Evolutionary conservation across 2,329 filamentous ascomycete genomes (phyloP).

Genomic region (Fusarium nanum): DNA sequence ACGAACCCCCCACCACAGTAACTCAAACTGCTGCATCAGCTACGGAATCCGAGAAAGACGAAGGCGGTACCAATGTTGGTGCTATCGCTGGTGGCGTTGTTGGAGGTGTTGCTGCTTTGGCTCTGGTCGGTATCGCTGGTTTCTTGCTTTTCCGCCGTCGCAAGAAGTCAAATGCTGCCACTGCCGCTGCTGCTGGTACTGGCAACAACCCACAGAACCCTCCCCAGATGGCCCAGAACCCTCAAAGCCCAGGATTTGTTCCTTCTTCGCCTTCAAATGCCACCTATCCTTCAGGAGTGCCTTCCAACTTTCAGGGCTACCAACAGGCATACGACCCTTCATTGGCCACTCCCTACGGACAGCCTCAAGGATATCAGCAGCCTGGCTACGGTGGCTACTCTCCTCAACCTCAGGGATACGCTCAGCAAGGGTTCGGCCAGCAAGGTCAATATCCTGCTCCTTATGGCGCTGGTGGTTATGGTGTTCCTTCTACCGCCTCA

Average conservation of each 20-base stretch:
- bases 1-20: slow-evolving; percentile 10
- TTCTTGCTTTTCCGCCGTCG: slow-evolving; percentile 57
- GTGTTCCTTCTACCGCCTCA: slow-evolving; percentile 35
- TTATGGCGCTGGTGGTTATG: slow-evolving; percentile 39
- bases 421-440: slow-evolving; percentile 40
- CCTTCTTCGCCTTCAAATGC: slow-evolving; percentile 41
- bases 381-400: slow-evolving; percentile 41
- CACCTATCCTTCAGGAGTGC: slow-evolving; percentile 47
- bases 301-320: slow-evolving; percentile 41
- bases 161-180: slow-evolving; percentile 48
- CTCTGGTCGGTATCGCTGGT: slow-evolving; percentile 53
- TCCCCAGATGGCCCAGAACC: slow-evolving; percentile 36
- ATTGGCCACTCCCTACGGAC: slow-evolving; percentile 38
- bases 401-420: slow-evolving; percentile 34
- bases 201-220: slow-evolving; percentile 23
- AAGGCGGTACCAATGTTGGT: slow-evolving; percentile 49
- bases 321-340: slow-evolving; percentile 46
- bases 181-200: slow-evolving; percentile 24
- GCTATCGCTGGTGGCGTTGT: slow-evolving; percentile 61
- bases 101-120: slow-evolving; percentile 58
- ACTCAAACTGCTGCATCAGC: slow-evolving; percentile 17
- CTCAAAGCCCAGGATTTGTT: slow-evolving; percentile 39
- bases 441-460: slow-evolving; percentile 43
- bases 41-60: slow-evolving; percentile 42
- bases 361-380: slow-evolving; percentile 40